Base-by-base conservation (phyloP, 139 green algal genomes). In the Chlamydomonas applanata region DNA sequence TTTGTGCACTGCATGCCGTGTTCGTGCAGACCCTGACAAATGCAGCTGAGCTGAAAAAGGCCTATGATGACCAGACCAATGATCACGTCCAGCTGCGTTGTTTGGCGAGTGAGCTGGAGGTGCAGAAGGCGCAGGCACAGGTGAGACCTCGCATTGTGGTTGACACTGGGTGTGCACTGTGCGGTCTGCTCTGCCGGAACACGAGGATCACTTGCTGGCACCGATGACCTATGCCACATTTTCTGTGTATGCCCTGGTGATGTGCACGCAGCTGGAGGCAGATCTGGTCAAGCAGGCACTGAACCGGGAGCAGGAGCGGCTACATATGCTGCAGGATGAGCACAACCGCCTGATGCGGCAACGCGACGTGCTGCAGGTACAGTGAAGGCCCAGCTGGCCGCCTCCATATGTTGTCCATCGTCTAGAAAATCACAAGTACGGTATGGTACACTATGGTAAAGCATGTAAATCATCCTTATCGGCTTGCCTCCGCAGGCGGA, bases 331-430 rank as follows among this genome's bases (percentile, higher is more conserved):
- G 73, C 35, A 81, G 63, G 74, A 74, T n/a, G 66, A 85, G 63
- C 77, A 86, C 49, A 74, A 67, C n/a, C 34, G 71, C 63, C 71
- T 89, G 53, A 54, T 86, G 32, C 66, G 76, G 27, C 77, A 85
- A 59, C 79, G 80, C 46, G 84, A 89, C 63, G 75, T 89, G 68
- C 71, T 76, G 46, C 40, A 49, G 22, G 61, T 49, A 29, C 25
- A 11, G n/a, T 7, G 4, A 29, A 9, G n/a, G 16, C 22, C 20
- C 7, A 33, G 19, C 20, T 20, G 54, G 19, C 20, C 29, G 54
- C 29, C 16, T 24, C 22, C 7, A 24, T 63, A n/a, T n/a, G 20
- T 20, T 63, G 14, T 20, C 29, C 22, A 33, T 7, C 19, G 9
- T n/a, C 22, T 63, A 33, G 54, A 11, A 20, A 30, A 20, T 24